phyloP scores from a whole-genome alignment of 1,284 basidiomycete species.

The Mycosarcoma mackinlayi region DNA sequence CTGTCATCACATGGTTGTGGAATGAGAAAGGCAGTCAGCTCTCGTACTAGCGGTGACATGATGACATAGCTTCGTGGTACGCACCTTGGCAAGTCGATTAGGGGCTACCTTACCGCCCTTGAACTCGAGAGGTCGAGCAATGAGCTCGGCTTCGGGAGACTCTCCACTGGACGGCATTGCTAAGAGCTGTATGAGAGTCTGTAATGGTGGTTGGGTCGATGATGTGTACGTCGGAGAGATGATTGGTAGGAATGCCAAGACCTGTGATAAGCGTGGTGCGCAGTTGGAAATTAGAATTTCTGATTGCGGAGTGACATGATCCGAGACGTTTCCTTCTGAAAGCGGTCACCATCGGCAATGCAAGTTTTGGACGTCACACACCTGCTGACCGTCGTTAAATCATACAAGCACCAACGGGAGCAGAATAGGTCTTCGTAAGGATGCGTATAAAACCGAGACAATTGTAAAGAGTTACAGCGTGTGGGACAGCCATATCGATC shows the following conservation, averaged over 20 bases:
- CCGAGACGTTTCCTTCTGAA: too few relatives aligned
- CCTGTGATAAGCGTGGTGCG: too few relatives aligned
- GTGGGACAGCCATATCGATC: neutral
- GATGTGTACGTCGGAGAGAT: neutral
- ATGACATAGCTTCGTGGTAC: slow-evolving; percentile 14
- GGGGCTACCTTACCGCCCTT: slow-evolving; percentile 72
- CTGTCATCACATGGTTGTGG: too few relatives aligned
- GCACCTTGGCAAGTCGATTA: slow-evolving; percentile 72
- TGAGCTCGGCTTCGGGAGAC: slow-evolving; percentile 32
- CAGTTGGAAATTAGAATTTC: too few relatives aligned
- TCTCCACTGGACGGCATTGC: slow-evolving; percentile 14
- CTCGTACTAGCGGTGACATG: neutral
- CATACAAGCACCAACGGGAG: too few relatives aligned
- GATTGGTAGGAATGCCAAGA: too few relatives aligned
- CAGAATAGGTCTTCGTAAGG: too few relatives aligned
- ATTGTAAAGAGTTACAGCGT: neutral
- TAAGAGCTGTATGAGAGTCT: neutral
- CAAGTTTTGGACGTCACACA: too few relatives aligned
- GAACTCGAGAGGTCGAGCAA: slow-evolving; percentile 72
- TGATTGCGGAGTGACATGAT: too few relatives aligned
- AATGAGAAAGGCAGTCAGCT: neutral
- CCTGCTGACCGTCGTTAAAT: too few relatives aligned
- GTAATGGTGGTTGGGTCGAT: slow-evolving; percentile 5
- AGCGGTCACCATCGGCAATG: too few relatives aligned
- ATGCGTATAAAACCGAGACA: too few relatives aligned